These are phyloP conservation scores for Calonectria hongkongensis DNA, from an alignment of 2,329 filamentous ascomycete genomes.

Conservation along the genomic window DNA sequence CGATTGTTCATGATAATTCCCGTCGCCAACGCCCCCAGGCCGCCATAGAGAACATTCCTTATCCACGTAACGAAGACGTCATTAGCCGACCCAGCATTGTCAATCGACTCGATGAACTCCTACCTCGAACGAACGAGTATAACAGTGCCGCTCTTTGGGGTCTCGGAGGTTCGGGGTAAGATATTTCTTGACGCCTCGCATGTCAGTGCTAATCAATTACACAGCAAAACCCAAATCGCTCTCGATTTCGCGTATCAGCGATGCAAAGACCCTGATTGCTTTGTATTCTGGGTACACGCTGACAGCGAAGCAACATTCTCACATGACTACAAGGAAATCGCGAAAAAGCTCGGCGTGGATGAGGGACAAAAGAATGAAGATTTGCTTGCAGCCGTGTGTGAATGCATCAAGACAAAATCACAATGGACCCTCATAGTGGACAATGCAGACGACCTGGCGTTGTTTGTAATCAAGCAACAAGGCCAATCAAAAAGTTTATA, in stretches of 20 bases:
- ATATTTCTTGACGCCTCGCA: not conserved
- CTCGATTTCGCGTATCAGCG: slow-evolving; percentile 49
- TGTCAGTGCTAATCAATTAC: slow-evolving; percentile 30
- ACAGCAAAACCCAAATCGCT: slow-evolving; percentile 44
- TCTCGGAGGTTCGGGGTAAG: slow-evolving; percentile 25
- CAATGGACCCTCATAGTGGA: slow-evolving; percentile 65
- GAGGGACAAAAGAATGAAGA: slow-evolving; percentile 70
- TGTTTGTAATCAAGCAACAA: slow-evolving; percentile 13
- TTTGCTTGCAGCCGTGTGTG: slow-evolving; percentile 75
- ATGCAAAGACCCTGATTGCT: slow-evolving; percentile 59
- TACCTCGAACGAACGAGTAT: not conserved
- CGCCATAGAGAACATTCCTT: slow-evolving; percentile 1
- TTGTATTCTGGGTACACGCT: slow-evolving; percentile 67
- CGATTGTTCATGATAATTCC: not conserved
- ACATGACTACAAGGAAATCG: slow-evolving; percentile 61
- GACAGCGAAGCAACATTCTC: slow-evolving; percentile 62
- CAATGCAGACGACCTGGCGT: slow-evolving; percentile 61
- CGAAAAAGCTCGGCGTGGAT: slow-evolving; percentile 55
- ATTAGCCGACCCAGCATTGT: not conserved
- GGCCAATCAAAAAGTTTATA: not conserved
- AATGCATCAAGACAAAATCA: slow-evolving; percentile 53
- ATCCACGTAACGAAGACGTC: slow-evolving; percentile 4
- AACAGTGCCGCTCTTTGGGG: slow-evolving; percentile 24
- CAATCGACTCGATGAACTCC: not conserved
- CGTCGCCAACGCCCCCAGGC: not conserved